These are phyloP conservation scores for Tricholoma terreum DNA, from an alignment of 768 basidiomycete genomes.

Conservation along the genomic window DNA sequence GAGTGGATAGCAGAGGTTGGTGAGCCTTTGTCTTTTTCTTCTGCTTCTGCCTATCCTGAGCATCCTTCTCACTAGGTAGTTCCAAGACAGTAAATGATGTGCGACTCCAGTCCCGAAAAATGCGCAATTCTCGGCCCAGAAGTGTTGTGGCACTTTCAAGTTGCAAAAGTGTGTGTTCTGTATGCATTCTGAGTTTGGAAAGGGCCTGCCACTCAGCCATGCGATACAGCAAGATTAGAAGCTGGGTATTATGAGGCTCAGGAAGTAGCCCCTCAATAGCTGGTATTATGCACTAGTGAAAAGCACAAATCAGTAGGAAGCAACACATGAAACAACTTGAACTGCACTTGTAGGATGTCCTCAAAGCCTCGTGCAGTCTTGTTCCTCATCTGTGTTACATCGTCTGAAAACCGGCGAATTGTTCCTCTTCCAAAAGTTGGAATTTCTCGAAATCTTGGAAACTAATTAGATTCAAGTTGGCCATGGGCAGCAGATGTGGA, in stretches of 20 bases:
- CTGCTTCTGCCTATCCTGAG: neutral
- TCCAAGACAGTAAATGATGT: neutral
- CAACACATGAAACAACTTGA: neutral
- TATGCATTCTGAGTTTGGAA: constrained; percentile 2
- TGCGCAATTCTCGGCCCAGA: neutral
- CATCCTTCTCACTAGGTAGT: neutral
- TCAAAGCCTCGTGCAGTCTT: constrained; percentile 32
- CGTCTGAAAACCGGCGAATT: constrained; percentile 27
- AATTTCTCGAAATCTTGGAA: constrained; percentile 13
- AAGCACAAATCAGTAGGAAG: neutral
- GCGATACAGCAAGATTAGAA: neutral
- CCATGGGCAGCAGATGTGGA: neutral
- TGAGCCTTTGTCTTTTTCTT: neutral
- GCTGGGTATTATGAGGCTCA: neutral
- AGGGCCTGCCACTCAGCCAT: constrained; percentile 4
- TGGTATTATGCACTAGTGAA: constrained; percentile 28
- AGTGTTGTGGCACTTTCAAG: neutral
- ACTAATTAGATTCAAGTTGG: neutral
- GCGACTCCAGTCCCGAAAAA: neutral
- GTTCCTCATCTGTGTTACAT: constrained; percentile 27
- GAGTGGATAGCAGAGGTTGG: neutral
- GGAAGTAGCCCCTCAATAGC: constrained; percentile 31
- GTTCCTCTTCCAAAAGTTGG: constrained; percentile 19
- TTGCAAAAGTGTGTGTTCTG: neutral
- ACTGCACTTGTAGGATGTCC: constrained; percentile 24